Percentiles rank a stretch among this genome's conserved stretches.
These are phyloP conservation scores for Chalciporus sphaerocephalus DNA, from an alignment of 768 basidiomycete genomes.

Conservation along the genomic window DNA sequence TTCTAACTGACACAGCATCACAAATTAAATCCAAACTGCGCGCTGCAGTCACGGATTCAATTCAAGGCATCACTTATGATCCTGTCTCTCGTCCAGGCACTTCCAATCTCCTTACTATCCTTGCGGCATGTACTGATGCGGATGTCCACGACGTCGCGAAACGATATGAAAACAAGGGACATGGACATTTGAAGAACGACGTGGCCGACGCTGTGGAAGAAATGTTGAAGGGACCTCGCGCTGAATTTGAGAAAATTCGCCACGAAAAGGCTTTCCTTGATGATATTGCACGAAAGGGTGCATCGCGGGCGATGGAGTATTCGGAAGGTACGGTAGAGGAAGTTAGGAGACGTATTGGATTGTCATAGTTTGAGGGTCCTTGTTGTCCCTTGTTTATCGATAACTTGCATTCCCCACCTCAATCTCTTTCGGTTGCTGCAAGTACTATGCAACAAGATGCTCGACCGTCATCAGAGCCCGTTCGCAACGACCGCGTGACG, in stretches of 20 bases:
- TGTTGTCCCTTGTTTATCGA: constrained; percentile 22
- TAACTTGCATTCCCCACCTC: neutral
- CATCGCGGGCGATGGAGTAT: constrained; percentile 53
- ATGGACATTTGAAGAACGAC: constrained; percentile 67
- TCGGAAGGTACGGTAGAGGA: constrained; percentile 61
- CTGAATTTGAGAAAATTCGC: constrained; percentile 62
- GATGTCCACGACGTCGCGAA: constrained; percentile 43
- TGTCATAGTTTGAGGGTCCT: constrained; percentile 26
- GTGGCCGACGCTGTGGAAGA: constrained; percentile 72
- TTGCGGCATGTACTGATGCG: constrained; percentile 64
- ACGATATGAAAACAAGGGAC: constrained; percentile 52
- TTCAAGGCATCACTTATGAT: constrained; percentile 71
- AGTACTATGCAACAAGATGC: neutral
- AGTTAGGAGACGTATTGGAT: constrained; percentile 66
- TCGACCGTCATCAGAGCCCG: neutral
- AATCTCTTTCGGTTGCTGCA: neutral
- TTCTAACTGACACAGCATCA: constrained; percentile 68
- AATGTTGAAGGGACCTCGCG: constrained; percentile 59
- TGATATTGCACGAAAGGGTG: constrained; percentile 61
- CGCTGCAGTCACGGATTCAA: constrained; percentile 82
- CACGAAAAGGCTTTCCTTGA: constrained; percentile 57
- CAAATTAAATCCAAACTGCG: constrained; percentile 70
- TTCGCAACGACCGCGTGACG: neutral
- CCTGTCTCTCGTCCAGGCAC: constrained; percentile 76
- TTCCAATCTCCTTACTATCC: constrained; percentile 75